Conservation (phyloP, 2,329 filamentous ascomycete species). For the Thielaviopsis populi region DNA sequence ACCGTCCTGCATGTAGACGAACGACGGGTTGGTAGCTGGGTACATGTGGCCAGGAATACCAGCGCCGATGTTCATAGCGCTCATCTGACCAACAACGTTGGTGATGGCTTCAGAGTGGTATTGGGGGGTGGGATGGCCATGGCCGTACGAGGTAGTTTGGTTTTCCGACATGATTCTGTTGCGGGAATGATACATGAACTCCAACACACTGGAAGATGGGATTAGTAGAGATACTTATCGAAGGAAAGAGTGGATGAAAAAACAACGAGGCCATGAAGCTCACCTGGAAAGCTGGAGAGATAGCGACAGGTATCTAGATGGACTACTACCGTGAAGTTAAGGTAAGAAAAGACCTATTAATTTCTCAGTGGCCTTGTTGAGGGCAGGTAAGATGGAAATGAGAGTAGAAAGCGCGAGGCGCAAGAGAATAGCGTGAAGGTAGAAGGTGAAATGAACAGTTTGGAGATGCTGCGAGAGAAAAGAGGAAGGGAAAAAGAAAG, state of each 20-base stretch:
- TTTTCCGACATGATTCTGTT: conserved; percentile 3
- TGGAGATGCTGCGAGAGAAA: neutral
- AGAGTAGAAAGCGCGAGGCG: conserved; percentile 3
- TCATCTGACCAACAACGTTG: conserved; percentile 16
- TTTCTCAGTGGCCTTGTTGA: neutral
- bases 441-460: conserved; percentile 6
- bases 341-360: conserved; percentile 2
- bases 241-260: neutral
- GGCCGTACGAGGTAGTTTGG: conserved; percentile 5
- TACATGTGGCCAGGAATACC: conserved; percentile 11
- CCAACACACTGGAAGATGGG: neutral
- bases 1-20: conserved; percentile 24
- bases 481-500: conserved; percentile 4
- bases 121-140: conserved; percentile 2
- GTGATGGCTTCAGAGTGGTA: conserved; percentile 10
- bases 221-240: neutral
- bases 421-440: conserved; percentile 3
- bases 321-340: conserved; percentile 5
- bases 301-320: conserved; percentile 7
- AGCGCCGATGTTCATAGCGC: conserved; percentile 25
- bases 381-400: conserved; percentile 5
- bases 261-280: neutral
- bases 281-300: neutral
- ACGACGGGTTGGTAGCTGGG: conserved; percentile 16
- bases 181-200: conserved; percentile 6